These are phyloP conservation scores for Sechiopsis laciniata DNA, from an alignment of 306 rosid genomes.

Conservation along the genomic window DNA sequence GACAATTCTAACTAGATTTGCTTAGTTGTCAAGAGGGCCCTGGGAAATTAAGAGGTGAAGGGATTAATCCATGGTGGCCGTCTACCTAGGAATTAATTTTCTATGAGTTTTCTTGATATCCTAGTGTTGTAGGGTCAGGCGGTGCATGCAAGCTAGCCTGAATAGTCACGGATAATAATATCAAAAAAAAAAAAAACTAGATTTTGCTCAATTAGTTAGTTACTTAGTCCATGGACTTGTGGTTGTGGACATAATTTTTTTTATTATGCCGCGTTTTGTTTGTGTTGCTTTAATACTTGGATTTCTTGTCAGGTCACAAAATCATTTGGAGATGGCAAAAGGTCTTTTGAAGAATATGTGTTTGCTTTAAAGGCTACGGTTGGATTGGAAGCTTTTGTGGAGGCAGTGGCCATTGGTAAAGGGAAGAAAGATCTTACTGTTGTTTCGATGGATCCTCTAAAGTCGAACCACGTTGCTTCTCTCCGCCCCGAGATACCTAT, in stretches of 20 bases:
- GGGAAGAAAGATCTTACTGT: conserved; percentile 82
- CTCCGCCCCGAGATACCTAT: conserved; percentile 68
- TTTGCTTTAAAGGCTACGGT: conserved; percentile 46
- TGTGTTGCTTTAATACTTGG: conserved; percentile 1
- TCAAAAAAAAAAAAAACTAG: too few species aligned
- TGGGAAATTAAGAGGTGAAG: too few species aligned
- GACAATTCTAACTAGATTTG: neutral
- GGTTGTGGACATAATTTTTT: neutral
- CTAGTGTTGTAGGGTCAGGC: too few species aligned
- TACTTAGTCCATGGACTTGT: neutral
- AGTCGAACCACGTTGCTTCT: conserved; percentile 43
- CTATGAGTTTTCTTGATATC: too few species aligned
- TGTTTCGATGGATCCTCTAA: conserved; percentile 38
- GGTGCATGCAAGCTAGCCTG: too few species aligned
- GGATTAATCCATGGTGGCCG: too few species aligned
- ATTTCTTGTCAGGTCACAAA: conserved; percentile 57
- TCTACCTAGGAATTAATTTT: too few species aligned
- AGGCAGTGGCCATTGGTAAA: conserved; percentile 73
- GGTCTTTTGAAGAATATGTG: conserved; percentile 62
- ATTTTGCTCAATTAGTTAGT: neutral
- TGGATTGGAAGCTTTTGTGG: conserved; percentile 67
- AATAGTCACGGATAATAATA: too few species aligned
- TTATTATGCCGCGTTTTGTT: neutral
- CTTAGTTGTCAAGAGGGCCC: too few species aligned
- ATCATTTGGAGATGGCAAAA: conserved; percentile 63